Evolutionary conservation across 768 basidiomycete species (phyloP), one percentile per base, ranked within the genome.

Genomic region (Trametes sanguinea): DNA sequence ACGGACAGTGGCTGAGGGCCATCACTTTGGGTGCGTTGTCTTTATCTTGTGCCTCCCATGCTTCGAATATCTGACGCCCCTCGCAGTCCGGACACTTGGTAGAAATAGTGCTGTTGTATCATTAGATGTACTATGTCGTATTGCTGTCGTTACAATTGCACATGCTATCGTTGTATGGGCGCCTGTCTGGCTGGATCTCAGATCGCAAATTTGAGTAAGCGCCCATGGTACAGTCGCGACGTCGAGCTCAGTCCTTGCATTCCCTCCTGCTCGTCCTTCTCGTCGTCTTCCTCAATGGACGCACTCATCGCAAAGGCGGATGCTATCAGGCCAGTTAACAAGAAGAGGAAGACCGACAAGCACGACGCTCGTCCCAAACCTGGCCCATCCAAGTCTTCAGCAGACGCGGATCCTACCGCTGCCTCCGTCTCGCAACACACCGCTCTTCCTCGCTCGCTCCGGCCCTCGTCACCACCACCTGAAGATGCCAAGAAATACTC

Each of bases 221-320:
- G 50, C 53, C 35, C n/a, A 27, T 47, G 9, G 56, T 37, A 30
- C 7, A 10, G 16, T 35, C 44, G 35, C n/a, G 17, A 10, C 6
- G 8, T 29, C 5, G 44, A 29, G 44, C 3, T 27, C 22, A 16
- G 22, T 40, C 22, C n/a, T 40, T 6, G 6, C 48, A 2, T 43
- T 51, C 42, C 32, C 33, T 33, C 32, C 22, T 45, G 32, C 27
- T 57, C 13, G 9, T 45, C 35, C 44, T 35, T 51, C 42, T 27
- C 39, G 4, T 17, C 30, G 42, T 33, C 33, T n/a, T 46, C 46
- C 42, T 4, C 39, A 14, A 91, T 92, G 89, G 89, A 92, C 68
- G 76, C 86, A 10, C 81, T 94, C 13, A 80, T 93, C 62, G 85
- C 89, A 16, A 85, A 85, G 66, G 89, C 87, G 48, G 78, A 89